Base-by-base conservation (phyloP, 805 yeast species). In the Kodamaea jinghongensis region DNA sequence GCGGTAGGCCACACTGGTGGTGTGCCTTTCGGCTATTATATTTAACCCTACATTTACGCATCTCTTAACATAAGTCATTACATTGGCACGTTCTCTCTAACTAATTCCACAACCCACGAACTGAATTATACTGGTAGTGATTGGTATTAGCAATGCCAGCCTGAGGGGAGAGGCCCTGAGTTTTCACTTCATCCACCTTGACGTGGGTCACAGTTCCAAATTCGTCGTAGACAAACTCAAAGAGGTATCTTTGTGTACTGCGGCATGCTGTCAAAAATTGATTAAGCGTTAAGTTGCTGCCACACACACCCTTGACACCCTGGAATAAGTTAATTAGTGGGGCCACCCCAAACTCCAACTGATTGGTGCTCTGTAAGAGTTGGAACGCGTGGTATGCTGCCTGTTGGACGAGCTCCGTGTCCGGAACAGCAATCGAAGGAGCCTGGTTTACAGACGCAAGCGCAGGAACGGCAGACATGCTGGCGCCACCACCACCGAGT, bases 171-270 rank as follows among this genome's bases (percentile, higher is more conserved):
- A 20, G 23, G 23, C 7, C 23, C 28, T 14, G 26, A 9, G n/a
- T 46, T 41, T 7, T 30, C 6, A 30, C 13, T 10, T 39, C 42
- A 27, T 42, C 44, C 14, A 61, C 60, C 46, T 68, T 67, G 27
- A 74, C 59, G 46, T 65, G 71, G 6, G 66, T 61, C 2, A 74
- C 73, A n/a, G 60, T 63, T 1, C 75, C 73, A 31, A 64, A 55
- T 40, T 72, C 75, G 45, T 75, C 78, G 48, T 67, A 69, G 15
- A 67, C 48, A 30, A 72, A 54, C 15, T 72, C 75, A 49, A 74
- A 75, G 16, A 57, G 55, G 40, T 61, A 55, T 4, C 56, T 53
- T 10, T 58, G 37, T 23, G 63, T 45, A 12, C 55, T 56, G 8
- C 52, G 51, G 23, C 61, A 56, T 6, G 50, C 50, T 12, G 48